These are phyloP conservation scores for Ogataea philodendri DNA, from an alignment of 805 yeast species.

Conservation along the genomic window DNA sequence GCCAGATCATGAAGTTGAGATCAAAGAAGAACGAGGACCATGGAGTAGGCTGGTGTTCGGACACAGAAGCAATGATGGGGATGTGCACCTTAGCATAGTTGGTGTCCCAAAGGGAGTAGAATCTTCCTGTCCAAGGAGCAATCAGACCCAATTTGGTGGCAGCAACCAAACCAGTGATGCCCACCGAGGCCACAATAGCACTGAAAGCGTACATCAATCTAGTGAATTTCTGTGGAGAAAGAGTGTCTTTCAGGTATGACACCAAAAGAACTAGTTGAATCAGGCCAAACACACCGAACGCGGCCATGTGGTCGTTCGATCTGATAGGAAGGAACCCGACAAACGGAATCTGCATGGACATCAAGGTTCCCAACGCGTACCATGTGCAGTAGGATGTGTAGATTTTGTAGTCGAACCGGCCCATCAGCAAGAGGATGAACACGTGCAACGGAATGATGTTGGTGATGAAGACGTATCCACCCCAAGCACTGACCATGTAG, in stretches of 20 bases:
- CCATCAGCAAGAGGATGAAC: slow-evolving; percentile 87
- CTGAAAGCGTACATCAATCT: slow-evolving; percentile 63
- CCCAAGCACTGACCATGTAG: slow-evolving; percentile 99
- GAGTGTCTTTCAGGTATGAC: slow-evolving; percentile 70
- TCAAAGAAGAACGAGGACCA: slow-evolving; percentile 99
- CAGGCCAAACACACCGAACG: slow-evolving; percentile 94
- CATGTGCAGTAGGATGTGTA: slow-evolving; percentile 94
- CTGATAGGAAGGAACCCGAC: slow-evolving; percentile 97
- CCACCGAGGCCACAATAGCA: slow-evolving; percentile 53
- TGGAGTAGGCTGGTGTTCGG: slow-evolving; percentile 99
- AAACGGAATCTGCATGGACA: slow-evolving; percentile 98
- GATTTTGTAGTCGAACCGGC: slow-evolving; percentile 78
- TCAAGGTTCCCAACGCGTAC: slow-evolving; percentile 96
- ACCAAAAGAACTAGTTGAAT: slow-evolving; percentile 88
- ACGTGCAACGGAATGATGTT: slow-evolving; percentile 95
- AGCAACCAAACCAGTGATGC: slow-evolving; percentile 67
- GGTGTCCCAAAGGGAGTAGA: slow-evolving; percentile 98
- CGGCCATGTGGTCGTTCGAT: slow-evolving; percentile 98
- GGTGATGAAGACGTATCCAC: slow-evolving; percentile 98
- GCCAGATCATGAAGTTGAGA: slow-evolving; percentile 89
- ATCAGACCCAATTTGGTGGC: slow-evolving; percentile 90
- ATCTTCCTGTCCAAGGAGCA: slow-evolving; percentile 99
- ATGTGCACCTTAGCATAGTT: slow-evolving; percentile 96
- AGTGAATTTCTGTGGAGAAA: slow-evolving; percentile 71
- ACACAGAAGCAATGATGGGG: slow-evolving; percentile 97